Evolutionary conservation across 2,329 filamentous ascomycete species (phyloP), one percentile per base, ranked within the genome.

Genomic region (Diaporthe citrichinensis): DNA sequence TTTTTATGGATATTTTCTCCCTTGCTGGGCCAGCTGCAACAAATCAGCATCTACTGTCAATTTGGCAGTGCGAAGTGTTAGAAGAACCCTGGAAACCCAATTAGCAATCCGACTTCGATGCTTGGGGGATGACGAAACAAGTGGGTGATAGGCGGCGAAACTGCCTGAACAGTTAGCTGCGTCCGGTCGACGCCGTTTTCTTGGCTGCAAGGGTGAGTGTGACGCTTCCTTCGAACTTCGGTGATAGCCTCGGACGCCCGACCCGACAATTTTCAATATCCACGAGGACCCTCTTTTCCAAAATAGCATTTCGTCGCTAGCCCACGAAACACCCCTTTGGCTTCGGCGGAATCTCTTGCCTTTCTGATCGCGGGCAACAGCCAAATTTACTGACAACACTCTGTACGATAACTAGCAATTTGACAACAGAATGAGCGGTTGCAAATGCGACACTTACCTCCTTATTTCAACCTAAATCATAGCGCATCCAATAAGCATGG

Each of bases 181-280:
- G 39, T 3, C 20, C 59, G n/a, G 39, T 31, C 59, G 15, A 34
- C 15, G 25, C 41, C 39, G 25, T 65, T 65, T 65, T 65, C 59
- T 65, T 65, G 59, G 41, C 59, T 65, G 59, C 59, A 46, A 65
- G 59, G 59, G 41, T 46, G 25, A 31, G 28, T 44, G 25, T 46
- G 41, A 31, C n/a, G n/a, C 41, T 46, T 31, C 46, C 39, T 31
- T 46, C 15, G 59, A 46, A 23, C 59, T 65, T 65, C 59, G 59
- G 59, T 65, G 59, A 65, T 65, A 46, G 39, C 59, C 59, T 65
- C 59, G 59, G 59, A 65, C 59, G 59, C 59, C 59, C 59, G 59
- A 65, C 59, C 59, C 59, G 59, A 65, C 39, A 25, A 46, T 65
- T 65, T 65, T 46, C 39, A 17, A 20, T 46, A 31, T 46, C 59